phyloP scores from a whole-genome alignment of 805 yeast genomes.

The Lipomyces sp. region DNA sequence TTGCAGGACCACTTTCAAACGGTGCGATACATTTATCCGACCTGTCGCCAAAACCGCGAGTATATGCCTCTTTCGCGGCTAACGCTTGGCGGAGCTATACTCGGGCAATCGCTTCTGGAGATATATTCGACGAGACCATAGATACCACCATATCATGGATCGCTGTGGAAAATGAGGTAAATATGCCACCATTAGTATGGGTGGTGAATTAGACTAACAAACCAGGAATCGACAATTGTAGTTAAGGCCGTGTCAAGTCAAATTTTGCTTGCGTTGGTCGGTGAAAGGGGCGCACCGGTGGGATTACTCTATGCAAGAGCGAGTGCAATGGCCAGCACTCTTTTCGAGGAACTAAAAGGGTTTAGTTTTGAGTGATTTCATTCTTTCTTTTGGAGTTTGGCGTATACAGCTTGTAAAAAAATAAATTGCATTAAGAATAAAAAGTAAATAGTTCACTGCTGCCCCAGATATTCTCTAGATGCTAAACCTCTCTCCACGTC shows the following conservation, averaged over 20 bases:
- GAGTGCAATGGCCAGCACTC: constrained; percentile 38
- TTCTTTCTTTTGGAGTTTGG: not conserved
- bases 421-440: not conserved
- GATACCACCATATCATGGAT: constrained; percentile 39
- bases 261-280: constrained; percentile 40
- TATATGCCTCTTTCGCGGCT: constrained; percentile 39
- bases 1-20: constrained; percentile 11
- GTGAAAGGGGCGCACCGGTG: constrained; percentile 41
- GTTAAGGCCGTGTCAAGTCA: constrained; percentile 19
- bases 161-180: constrained; percentile 39
- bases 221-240: constrained; percentile 30
- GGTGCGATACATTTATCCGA: constrained; percentile 27
- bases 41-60: constrained; percentile 34
- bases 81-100: constrained; percentile 35
- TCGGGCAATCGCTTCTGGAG: not conserved
- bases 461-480: too few relatives aligned
- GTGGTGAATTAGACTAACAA: constrained; percentile 20
- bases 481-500: constrained; percentile 27
- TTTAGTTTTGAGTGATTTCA: constrained; percentile 29
- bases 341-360: constrained; percentile 39
- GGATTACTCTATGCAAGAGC: constrained; percentile 40
- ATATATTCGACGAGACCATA: constrained; percentile 8
- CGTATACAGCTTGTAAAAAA: not conserved
- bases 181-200: not conserved
- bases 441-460: not conserved